A percentile compares a stretch with the other conserved stretches of the same genome.
Evolutionary conservation across 495 filamentous ascomycete genomes (phyloP).

Genomic region (Neurospora tetraspora): DNA sequence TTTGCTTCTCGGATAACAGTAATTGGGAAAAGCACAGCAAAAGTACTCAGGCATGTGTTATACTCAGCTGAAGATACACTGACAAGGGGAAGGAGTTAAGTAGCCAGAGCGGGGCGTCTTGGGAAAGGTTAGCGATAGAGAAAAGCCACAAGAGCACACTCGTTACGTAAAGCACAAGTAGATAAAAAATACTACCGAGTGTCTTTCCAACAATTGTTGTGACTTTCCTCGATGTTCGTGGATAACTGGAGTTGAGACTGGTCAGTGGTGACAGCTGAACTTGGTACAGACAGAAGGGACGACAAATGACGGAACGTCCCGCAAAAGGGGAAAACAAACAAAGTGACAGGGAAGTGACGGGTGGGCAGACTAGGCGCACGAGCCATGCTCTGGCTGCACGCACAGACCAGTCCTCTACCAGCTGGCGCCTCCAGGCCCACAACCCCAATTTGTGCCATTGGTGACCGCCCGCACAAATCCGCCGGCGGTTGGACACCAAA

Average conservation of each 20-base stretch:
- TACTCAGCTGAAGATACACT: background rate
- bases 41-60: background rate
- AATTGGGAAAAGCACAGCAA: background rate
- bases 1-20: background rate
- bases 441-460: background rate
- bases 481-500: constrained; percentile 3
- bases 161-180: background rate
- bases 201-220: background rate
- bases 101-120: background rate
- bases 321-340: background rate
- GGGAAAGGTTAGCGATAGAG: background rate
- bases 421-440: background rate
- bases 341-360: background rate
- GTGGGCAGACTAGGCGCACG: background rate
- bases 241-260: background rate
- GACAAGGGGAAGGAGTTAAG: background rate
- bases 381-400: background rate
- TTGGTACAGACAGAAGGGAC: background rate
- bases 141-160: background rate
- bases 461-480: constrained; percentile 6
- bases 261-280: background rate
- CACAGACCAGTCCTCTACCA: background rate
- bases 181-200: background rate
- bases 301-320: background rate
- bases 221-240: background rate